phyloP scores from a whole-genome alignment of 2,329 filamentous ascomycete genomes.

The Penicillium thymicola region DNA sequence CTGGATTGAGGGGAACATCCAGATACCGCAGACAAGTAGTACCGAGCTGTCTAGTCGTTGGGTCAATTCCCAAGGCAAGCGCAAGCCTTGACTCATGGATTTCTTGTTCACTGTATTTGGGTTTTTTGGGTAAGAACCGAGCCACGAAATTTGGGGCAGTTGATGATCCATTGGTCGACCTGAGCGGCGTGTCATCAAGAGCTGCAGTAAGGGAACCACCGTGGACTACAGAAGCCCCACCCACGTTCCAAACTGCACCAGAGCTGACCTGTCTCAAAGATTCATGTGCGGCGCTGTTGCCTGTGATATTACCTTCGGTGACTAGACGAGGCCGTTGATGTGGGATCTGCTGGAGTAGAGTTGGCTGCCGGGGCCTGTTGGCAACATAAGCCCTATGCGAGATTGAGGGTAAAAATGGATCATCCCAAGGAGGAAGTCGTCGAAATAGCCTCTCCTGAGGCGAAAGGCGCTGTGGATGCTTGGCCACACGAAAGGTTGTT shows the following conservation, averaged over 20 bases:
- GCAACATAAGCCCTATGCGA: slow-evolving; percentile 22
- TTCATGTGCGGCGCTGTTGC: slow-evolving; percentile 13
- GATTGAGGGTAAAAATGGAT: slow-evolving; percentile 53
- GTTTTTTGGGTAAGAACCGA: slow-evolving; percentile 51
- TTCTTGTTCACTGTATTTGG: slow-evolving; percentile 59
- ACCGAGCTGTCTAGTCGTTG: slow-evolving; percentile 62
- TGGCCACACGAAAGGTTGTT: slow-evolving; percentile 53
- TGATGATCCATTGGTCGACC: slow-evolving; percentile 68
- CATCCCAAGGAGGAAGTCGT: slow-evolving; percentile 42
- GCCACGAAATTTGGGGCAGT: slow-evolving; percentile 65
- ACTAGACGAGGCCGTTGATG: slow-evolving; percentile 37
- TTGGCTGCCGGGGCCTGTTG: slow-evolving; percentile 13
- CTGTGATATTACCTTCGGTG: slow-evolving; percentile 22
- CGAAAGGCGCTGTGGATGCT: slow-evolving; percentile 46
- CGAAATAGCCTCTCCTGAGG: slow-evolving; percentile 48
- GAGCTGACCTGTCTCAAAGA: slow-evolving; percentile 55
- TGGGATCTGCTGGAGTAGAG: slow-evolving; percentile 19
- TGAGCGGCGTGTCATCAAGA: slow-evolving; percentile 61
- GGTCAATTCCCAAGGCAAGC: slow-evolving; percentile 75
- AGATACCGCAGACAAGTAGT: slow-evolving; percentile 47
- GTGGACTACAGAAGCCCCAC: slow-evolving; percentile 60
- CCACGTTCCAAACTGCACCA: slow-evolving; percentile 73
- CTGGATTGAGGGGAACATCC: slow-evolving; percentile 24
- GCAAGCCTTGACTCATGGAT: slow-evolving; percentile 74
- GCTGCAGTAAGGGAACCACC: slow-evolving; percentile 45